Conservation (phyloP, 2,329 filamentous ascomycete species). For the Coniochaeta sp. region DNA sequence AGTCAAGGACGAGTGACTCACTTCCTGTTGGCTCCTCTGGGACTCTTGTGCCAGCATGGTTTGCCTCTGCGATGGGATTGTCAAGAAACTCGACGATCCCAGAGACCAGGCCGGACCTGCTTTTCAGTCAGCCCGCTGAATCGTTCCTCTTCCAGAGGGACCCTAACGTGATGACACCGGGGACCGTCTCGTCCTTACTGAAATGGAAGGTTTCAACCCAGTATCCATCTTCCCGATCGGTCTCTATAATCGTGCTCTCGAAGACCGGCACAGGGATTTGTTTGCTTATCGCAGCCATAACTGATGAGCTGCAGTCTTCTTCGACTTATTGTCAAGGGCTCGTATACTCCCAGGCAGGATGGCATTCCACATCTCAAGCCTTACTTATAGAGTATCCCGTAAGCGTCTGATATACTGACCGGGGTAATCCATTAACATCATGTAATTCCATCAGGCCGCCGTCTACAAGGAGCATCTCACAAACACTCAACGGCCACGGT, state of each 20-base stretch:
- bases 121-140: not conserved
- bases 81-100: not conserved
- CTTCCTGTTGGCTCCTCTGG: not conserved
- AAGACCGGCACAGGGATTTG: not conserved
- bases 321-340: no score
- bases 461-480: no score
- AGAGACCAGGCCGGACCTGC: not conserved
- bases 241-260: not conserved
- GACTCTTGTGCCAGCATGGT: not conserved
- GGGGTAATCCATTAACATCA: no score
- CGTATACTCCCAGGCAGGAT: no score
- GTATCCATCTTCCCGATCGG: not conserved
- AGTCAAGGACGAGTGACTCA: no score
- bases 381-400: no score
- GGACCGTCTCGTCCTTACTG: not conserved
- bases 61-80: not conserved
- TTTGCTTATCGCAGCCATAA: not conserved
- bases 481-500: no score
- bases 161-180: not conserved
- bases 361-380: no score
- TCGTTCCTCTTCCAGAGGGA: no score
- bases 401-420: no score
- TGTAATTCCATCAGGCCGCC: no score
- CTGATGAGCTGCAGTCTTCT: no score
- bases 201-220: constrained; percentile 3